phyloP scores from a whole-genome alignment of 83 land plant genomes.

The Thuja plicata region DNA sequence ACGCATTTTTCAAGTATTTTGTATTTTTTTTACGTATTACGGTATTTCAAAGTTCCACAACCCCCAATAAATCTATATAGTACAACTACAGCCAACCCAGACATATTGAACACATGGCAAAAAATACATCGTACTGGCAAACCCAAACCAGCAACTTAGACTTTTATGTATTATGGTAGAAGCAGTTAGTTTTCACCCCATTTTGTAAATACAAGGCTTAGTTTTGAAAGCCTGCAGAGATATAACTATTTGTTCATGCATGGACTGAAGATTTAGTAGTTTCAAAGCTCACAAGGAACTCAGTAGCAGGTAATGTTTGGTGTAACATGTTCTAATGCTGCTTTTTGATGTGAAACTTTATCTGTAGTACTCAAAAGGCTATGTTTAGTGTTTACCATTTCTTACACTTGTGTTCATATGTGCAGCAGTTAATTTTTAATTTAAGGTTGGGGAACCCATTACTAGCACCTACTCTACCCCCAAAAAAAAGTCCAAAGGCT shows the following conservation, averaged over 20 bases:
- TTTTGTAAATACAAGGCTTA: neutral
- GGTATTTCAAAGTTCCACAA: too few relatives aligned
- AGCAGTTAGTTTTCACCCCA: neutral
- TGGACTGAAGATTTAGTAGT: too few relatives aligned
- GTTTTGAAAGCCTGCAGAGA: neutral
- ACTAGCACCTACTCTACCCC: neutral
- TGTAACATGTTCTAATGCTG: neutral
- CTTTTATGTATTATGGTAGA: neutral
- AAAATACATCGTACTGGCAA: too few relatives aligned
- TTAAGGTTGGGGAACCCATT: neutral
- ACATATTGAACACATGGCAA: too few relatives aligned
- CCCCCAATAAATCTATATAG: too few relatives aligned
- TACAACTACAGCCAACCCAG: too few relatives aligned
- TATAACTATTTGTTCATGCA: neutral
- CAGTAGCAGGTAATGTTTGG: neutral
- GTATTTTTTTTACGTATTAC: too few relatives aligned
- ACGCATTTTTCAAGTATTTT: too few relatives aligned
- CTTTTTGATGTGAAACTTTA: too few relatives aligned
- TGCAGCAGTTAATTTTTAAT: neutral
- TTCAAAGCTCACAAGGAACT: neutral
- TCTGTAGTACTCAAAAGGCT: neutral
- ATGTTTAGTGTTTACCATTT: too few relatives aligned
- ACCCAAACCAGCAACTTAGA: too few relatives aligned
- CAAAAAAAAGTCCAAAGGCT: neutral
- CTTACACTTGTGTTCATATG: neutral